phyloP scores from a whole-genome alignment of 2,329 filamentous ascomycete species.

The Fusarium beomiforme region DNA sequence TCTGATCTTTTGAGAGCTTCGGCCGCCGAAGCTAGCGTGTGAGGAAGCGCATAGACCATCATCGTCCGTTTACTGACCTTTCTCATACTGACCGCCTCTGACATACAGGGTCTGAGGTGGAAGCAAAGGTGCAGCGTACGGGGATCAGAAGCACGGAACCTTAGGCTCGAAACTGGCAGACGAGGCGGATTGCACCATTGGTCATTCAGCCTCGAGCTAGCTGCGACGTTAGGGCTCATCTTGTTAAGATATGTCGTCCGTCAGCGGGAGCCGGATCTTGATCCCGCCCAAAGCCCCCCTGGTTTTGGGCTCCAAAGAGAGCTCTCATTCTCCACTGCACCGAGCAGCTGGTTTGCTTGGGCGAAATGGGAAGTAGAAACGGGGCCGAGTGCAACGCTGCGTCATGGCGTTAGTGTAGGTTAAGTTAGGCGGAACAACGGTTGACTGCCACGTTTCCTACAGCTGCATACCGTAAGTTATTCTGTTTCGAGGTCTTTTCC shows the following conservation, averaged over 20 bases:
- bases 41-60: slow-evolving; percentile 3
- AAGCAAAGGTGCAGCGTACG: slow-evolving; percentile 21
- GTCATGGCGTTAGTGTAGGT: slow-evolving; percentile 22
- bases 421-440: slow-evolving; percentile 12
- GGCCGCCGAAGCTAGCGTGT: background rate
- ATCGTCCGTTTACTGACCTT: background rate
- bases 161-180: slow-evolving; percentile 7
- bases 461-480: slow-evolving; percentile 7
- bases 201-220: slow-evolving; percentile 6
- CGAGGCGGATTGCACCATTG: slow-evolving; percentile 36
- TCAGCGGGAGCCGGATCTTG: slow-evolving; percentile 39
- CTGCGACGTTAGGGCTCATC: background rate
- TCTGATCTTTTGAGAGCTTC: background rate
- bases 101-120: slow-evolving; percentile 26
- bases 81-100: slow-evolving; percentile 27
- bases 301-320: background rate
- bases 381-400: slow-evolving; percentile 28
- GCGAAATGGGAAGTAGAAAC: slow-evolving; percentile 34
- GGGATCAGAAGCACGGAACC: slow-evolving; percentile 10
- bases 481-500: slow-evolving; percentile 8
- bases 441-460: slow-evolving; percentile 23
- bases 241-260: slow-evolving; percentile 1
- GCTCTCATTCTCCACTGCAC: slow-evolving; percentile 35
- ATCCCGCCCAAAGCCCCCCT: slow-evolving; percentile 29
- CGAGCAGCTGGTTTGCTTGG: slow-evolving; percentile 41